Evolutionary conservation across 805 yeast species (phyloP), one percentile per base, ranked within the genome.

Genomic region (Saccharomycopsis fibuligera): DNA sequence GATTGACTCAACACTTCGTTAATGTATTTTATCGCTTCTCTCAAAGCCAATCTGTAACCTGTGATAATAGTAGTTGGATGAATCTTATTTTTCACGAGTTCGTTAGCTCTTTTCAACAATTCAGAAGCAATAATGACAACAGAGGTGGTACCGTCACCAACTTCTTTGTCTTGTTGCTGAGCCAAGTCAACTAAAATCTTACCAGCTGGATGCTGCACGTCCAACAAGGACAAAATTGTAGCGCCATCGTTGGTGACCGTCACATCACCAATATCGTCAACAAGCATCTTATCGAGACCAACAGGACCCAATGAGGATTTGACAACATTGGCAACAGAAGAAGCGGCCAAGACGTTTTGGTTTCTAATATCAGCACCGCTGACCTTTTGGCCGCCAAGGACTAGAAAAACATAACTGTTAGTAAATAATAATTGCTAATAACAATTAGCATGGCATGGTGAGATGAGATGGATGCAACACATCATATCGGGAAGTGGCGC

Each of bases 171-270:
- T 71, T 93, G 99, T 67, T 93, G 98, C 66, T 93, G 96, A 2
- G 99, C 99, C 62, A 93, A 75, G 62, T 93, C 98, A 44, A 93
- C 99, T 50, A 93, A 72, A 59, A 93, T 93, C 69, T 89, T 91
- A 16, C 98, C 99, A 1, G 99, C 99, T 31, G 99, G 99, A 66
- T 93, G 99, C 68, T 93, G 96, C 45, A 93, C 98, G 63, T 93
- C 99, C 56, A 93, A 72, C 46, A 95, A 68, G 8, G 88, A 76
- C 55, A 93, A 72, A 60, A 93, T 93, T 3, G 99, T 93, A 51
- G 99, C 99, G 57, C 99, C 99, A 67, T 93, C 99, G 68, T 93
- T 93, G 41, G 99, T 93, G 44, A 93, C 97, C 4, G 96, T 90
- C 41, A 93, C 97, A 68, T 95, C 99, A 55, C 99, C 99, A 68